These are phyloP conservation scores for Aleurites moluccanus DNA, from an alignment of 441 rosid genomes.

Conservation along the genomic window DNA sequence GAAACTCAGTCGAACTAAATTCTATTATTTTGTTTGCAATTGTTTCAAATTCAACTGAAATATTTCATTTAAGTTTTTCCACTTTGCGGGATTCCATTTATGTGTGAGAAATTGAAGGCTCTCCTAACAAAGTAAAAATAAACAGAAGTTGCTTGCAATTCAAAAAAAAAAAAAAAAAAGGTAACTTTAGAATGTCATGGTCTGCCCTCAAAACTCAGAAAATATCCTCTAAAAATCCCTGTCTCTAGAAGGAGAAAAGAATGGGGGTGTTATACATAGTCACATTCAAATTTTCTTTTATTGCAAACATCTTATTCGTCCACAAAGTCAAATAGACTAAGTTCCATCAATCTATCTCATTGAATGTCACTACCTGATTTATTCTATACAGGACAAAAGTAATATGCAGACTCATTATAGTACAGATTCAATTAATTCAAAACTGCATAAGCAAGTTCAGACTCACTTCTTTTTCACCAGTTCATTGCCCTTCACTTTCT, in stretches of 20 bases:
- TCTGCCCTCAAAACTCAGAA: not conserved
- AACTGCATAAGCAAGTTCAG: conserved; percentile 15
- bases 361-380: not conserved
- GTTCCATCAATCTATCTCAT: not conserved
- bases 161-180: not conserved
- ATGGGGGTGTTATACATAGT: not conserved
- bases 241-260: not conserved
- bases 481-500: conserved; percentile 62
- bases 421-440: conserved; percentile 4
- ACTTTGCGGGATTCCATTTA: not conserved
- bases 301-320: not conserved
- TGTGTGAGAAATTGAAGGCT: not conserved
- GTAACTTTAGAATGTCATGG: not conserved
- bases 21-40: not conserved
- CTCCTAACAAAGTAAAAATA: not conserved
- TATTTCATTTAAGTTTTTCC: not conserved
- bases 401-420: not conserved
- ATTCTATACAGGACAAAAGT: not conserved
- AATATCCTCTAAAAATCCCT: not conserved
- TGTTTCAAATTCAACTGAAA: no score
- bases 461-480: conserved; percentile 83
- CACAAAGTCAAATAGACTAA: not conserved
- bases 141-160: not conserved
- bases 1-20: not conserved
- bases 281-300: no score